phyloP scores from a whole-genome alignment of 2,329 filamentous ascomycete species.

The Epichloe scottii region DNA sequence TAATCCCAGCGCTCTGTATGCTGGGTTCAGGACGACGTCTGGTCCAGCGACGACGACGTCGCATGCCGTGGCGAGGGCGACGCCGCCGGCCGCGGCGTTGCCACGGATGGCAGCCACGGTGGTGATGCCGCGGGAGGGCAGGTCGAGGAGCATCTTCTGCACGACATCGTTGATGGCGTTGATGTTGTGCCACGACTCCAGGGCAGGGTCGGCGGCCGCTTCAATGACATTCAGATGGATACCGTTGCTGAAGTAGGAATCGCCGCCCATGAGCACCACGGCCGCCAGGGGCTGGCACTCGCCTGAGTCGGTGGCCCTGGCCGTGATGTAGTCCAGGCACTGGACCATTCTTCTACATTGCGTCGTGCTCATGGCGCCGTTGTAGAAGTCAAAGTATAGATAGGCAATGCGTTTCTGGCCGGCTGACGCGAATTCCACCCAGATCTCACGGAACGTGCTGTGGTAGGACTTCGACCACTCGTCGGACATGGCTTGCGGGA shows the following conservation, averaged over 20 bases:
- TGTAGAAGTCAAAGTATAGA: slow-evolving; percentile 30
- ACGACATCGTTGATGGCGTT: slow-evolving; percentile 31
- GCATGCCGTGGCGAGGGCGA: slow-evolving; percentile 27
- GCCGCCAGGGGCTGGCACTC: slow-evolving; percentile 18
- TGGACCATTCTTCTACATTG: slow-evolving; percentile 25
- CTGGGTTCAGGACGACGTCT: slow-evolving; percentile 28
- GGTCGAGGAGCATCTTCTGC: slow-evolving; percentile 23
- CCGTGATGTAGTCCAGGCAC: slow-evolving; percentile 23
- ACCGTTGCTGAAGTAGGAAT: slow-evolving; percentile 29
- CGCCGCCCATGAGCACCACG: slow-evolving; percentile 25
- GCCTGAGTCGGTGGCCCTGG: slow-evolving; percentile 8
- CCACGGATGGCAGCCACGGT: slow-evolving; percentile 27
- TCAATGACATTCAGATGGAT: slow-evolving; percentile 32
- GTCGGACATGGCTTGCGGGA: slow-evolving; percentile 6
- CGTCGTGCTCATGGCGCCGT: slow-evolving; percentile 28
- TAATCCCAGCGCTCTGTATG: slow-evolving; percentile 24
- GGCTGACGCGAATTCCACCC: slow-evolving; percentile 21
- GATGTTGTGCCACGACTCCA: slow-evolving; percentile 31
- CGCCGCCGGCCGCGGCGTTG: slow-evolving; percentile 30
- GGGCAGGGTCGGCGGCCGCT: slow-evolving; percentile 21
- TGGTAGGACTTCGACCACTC: slow-evolving; percentile 18
- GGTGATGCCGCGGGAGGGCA: slow-evolving; percentile 21
- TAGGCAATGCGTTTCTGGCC: slow-evolving; percentile 19
- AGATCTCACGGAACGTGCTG: slow-evolving; percentile 26
- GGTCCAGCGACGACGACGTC: slow-evolving; percentile 24